phyloP scores from a whole-genome alignment of 2,329 filamentous ascomycete species.

The Sphaerulina musiva region DNA sequence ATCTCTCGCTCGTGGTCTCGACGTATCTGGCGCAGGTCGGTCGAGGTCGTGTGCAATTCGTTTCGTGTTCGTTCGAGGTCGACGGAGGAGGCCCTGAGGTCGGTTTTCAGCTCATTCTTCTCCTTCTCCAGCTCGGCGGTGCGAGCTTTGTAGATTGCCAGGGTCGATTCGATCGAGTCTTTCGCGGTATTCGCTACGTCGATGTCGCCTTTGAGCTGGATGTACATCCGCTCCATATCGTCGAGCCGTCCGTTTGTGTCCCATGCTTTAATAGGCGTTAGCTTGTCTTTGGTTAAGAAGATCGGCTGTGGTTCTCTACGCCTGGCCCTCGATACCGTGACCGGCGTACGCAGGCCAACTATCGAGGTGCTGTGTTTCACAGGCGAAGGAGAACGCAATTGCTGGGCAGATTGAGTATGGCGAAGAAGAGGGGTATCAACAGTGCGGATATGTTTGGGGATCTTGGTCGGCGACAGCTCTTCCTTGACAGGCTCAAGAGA shows the following conservation, averaged over 20 bases:
- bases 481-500: constrained; percentile 31
- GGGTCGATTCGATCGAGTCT: constrained; percentile 64
- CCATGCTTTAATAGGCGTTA: constrained; percentile 51
- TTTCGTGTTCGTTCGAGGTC: constrained; percentile 51
- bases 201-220: constrained; percentile 65
- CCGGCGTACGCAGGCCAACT: constrained; percentile 26
- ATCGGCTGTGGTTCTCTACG: constrained; percentile 51
- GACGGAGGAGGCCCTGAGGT: constrained; percentile 53
- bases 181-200: constrained; percentile 61
- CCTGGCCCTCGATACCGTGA: constrained; percentile 26
- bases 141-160: constrained; percentile 67
- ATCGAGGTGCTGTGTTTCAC: constrained; percentile 26
- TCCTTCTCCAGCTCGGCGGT: constrained; percentile 26
- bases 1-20: constrained; percentile 32
- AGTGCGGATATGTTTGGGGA: constrained; percentile 32
- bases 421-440: constrained; percentile 25
- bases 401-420: constrained; percentile 28
- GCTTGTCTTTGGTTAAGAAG: constrained; percentile 57
- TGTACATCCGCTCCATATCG: constrained; percentile 68
- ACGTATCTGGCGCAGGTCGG: constrained; percentile 29
- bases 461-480: constrained; percentile 30
- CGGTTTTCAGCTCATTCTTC: constrained; percentile 42
- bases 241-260: constrained; percentile 72
- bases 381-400: constrained; percentile 28
- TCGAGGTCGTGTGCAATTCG: constrained; percentile 31